Base-by-base conservation (phyloP, 2,329 filamentous ascomycete genomes). In the Albifimbria verrucaria region DNA sequence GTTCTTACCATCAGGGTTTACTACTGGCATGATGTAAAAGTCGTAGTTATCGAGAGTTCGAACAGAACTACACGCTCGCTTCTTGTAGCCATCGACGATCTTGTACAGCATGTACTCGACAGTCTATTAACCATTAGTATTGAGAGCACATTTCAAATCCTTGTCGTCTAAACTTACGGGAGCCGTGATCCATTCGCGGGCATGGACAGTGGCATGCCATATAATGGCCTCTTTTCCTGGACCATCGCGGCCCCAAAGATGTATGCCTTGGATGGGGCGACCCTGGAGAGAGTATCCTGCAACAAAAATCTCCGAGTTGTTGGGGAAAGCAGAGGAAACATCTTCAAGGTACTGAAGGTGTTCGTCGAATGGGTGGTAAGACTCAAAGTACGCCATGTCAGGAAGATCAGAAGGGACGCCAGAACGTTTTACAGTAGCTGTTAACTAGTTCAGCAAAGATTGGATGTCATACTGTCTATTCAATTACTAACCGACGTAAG, bases 1-100 rank as follows among this genome's bases (percentile, higher is more conserved):
- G 20, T 21, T 12, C 70, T 60, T 62, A 79, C 78, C 81, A 52
- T 86, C 83, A 0, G 82, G 81, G 62, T 87, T 86, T 17, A 83
- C 81, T 22, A 86, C 69, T 3, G 83, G 83, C 55, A 86, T 76
- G 58, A 88, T 77, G 65, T 85, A 87, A 58, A 85, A 85, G 68
- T 89, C 86, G 62, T 84, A 86, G 52, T 75, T 80, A 66, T 87
- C 76, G 22, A 87, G 73, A 1, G 55, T 59, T n/a, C 42, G 18
- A 44, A 28, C 25, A 36, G 56, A 26, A n/a, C 53, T 41, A 1
- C 46, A 39, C 2, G 61, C 55, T 0, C 55, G 58, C 4, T 57
- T 55, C n/a, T 58, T 46, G 12, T 62, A 62, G 1, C 57, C 60
- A 9, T 62, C 49, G 3, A 62, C 50, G 2, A 62, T 51, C 47